A percentile compares a stretch with the other conserved stretches of the same genome.
These are phyloP conservation scores for Beta macrorhiza DNA, from an alignment of 179 eudicot species.

Conservation along the genomic window DNA sequence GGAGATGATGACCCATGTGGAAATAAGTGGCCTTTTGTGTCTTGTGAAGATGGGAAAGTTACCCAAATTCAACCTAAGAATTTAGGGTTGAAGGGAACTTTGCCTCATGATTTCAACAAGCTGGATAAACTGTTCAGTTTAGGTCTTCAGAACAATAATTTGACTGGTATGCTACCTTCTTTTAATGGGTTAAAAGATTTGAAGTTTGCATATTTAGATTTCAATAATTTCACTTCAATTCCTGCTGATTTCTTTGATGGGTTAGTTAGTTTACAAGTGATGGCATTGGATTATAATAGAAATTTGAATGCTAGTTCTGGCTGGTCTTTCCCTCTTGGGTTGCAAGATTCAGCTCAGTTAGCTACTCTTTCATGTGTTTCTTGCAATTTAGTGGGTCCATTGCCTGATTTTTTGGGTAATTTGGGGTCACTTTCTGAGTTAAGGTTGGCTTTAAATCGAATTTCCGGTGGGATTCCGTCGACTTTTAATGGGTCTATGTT, in stretches of 20 bases:
- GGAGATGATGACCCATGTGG: conserved; percentile 79
- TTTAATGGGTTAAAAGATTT: conserved; percentile 64
- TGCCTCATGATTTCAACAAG: conserved; percentile 64
- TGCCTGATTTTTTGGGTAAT: conserved; percentile 72
- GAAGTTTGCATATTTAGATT: conserved; percentile 63
- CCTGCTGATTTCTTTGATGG: conserved; percentile 82
- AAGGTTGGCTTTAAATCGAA: conserved; percentile 50
- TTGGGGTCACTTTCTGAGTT: conserved; percentile 54
- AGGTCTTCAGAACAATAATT: conserved; percentile 76
- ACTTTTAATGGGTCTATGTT: conserved; percentile 55
- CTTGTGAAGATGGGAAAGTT: conserved; percentile 52
- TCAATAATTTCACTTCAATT: conserved; percentile 64
- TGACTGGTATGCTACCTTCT: conserved; percentile 68
- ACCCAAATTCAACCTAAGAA: conserved; percentile 70
- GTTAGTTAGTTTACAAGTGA: conserved; percentile 53
- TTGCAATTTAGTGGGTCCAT: conserved; percentile 65
- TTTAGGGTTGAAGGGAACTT: conserved; percentile 63
- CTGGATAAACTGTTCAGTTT: conserved; percentile 54
- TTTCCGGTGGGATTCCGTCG: conserved; percentile 62
- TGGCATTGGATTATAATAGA: conserved; percentile 73
- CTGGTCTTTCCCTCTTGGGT: conserved; percentile 62
- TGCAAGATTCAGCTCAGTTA: conserved; percentile 62
- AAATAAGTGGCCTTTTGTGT: conserved; percentile 67
- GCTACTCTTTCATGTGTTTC: conserved; percentile 52
- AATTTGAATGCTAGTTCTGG: conserved; percentile 59